Conservation (phyloP, 2,329 filamentous ascomycete species). For the Trichoderma lentiforme region DNA sequence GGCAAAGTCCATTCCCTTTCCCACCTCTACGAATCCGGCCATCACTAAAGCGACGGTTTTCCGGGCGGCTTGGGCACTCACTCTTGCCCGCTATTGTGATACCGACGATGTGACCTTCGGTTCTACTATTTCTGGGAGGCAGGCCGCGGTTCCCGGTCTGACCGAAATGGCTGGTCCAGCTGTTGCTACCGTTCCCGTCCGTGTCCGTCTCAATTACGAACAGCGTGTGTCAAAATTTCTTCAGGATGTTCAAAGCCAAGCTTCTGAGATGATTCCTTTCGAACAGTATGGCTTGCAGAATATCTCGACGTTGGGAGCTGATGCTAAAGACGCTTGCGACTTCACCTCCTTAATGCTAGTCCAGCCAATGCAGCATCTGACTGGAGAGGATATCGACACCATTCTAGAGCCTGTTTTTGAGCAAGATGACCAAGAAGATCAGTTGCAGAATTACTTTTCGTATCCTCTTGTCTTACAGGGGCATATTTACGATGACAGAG, state of each 20-base stretch:
- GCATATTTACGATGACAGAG: background rate
- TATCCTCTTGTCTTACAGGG: conserved; percentile 16
- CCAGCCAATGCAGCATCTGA: conserved; percentile 12
- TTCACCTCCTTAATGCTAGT: conserved; percentile 12
- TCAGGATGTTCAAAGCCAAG: conserved; percentile 20
- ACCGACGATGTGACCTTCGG: conserved; percentile 15
- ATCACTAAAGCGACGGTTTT: conserved; percentile 24
- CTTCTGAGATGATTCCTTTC: conserved; percentile 17
- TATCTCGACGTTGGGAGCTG: conserved; percentile 1
- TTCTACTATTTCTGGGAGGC: conserved; percentile 21
- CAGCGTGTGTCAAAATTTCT: conserved; percentile 20
- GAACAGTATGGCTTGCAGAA: conserved; percentile 16
- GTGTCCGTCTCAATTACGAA: conserved; percentile 18
- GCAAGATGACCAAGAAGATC: background rate
- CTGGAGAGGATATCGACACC: background rate
- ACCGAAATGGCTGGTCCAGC: conserved; percentile 21
- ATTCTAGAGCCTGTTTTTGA: background rate
- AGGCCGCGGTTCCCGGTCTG: conserved; percentile 18
- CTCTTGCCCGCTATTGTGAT: conserved; percentile 15
- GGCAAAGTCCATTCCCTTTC: conserved; percentile 4
- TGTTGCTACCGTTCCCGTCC: conserved; percentile 21
- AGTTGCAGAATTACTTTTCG: background rate
- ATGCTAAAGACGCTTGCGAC: conserved; percentile 9
- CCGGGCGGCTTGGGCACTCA: conserved; percentile 29
- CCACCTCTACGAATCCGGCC: background rate